Evolutionary conservation across 1,284 basidiomycete genomes (phyloP).

Genomic region (Butyriboletus pseudospeciosus): DNA sequence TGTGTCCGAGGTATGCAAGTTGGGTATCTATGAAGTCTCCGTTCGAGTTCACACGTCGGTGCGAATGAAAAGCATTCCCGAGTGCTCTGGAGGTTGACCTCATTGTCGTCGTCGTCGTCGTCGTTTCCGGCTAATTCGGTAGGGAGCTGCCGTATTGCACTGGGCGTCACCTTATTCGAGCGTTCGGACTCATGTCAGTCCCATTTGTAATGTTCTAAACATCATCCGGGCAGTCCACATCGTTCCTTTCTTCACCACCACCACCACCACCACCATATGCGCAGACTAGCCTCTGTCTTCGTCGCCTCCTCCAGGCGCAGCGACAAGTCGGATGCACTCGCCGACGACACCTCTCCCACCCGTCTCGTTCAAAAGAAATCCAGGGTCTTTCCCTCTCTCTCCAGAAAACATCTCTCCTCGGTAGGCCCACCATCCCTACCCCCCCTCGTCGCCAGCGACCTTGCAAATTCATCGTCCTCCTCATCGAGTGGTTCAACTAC

Average conservation of each 20-base stretch:
- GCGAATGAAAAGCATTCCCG: background rate
- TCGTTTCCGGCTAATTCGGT: constrained; percentile 24
- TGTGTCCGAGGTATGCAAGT: background rate
- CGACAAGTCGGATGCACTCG: constrained; percentile 41
- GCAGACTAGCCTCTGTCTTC: constrained; percentile 54
- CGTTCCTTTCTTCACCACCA: constrained; percentile 18
- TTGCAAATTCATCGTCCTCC: constrained; percentile 46
- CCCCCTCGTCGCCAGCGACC: constrained; percentile 23
- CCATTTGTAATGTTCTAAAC: constrained; percentile 35
- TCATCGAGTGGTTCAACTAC: constrained; percentile 59
- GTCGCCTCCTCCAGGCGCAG: constrained; percentile 39
- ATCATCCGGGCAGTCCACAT: constrained; percentile 5
- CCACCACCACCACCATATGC: constrained; percentile 37
- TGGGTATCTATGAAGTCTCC: background rate
- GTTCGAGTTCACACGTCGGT: constrained; percentile 10
- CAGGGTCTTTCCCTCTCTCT: constrained; percentile 26
- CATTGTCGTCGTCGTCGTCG: constrained; percentile 6
- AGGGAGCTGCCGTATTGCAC: constrained; percentile 19
- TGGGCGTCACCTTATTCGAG: background rate
- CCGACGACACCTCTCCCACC: constrained; percentile 15
- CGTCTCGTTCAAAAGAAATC: constrained; percentile 20
- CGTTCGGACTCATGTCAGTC: constrained; percentile 24
- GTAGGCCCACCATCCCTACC: constrained; percentile 13
- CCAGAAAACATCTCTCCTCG: constrained; percentile 24
- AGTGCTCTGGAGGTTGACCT: background rate